Evolutionary conservation across 768 basidiomycete species (phyloP), one percentile per base, ranked within the genome.

Genomic region (Leccinellum luteum): DNA sequence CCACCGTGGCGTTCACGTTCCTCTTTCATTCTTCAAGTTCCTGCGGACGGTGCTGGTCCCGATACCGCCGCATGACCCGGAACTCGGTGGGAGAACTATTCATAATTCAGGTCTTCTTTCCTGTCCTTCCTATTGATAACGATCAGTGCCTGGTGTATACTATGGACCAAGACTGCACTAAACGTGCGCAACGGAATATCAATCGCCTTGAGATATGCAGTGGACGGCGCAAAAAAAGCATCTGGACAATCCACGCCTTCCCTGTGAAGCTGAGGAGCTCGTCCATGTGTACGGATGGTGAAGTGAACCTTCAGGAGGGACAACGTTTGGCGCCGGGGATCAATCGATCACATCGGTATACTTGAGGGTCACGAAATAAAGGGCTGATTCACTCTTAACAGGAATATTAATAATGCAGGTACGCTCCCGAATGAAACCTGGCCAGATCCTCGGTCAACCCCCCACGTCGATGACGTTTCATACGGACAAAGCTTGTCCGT

Each of bases 111-210:
- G n/a, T n/a, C 38, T 41, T 9, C 38, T 25, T 17, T 31, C 28
- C 34, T 4, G 45, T 17, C 32, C 7, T 34, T 30, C n/a, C 28
- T 19, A 28, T 47, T 30, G 48, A 54, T 51, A 43, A 45, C 27
- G 52, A 47, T 54, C 44, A 6, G 62, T 63, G 23, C 57, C 62
- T 63, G 21, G n/a, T 14, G 9, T n/a, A 19, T 13, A 10, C 30
- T 30, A 34, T 17, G n/a, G 32, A n/a, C 43, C 15, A 48, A 27
- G 30, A 28, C 19, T 1, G 21, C 27, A 21, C 51, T 21, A 13
- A 48, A n/a, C 3, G 3, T 13, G n/a, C 21, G 51, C 48, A 50
- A 49, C 19, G 32, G 12, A 48, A 35, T 21, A 51, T 44, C 35
- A 7, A 49, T 45, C 7, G n/a, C 32, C 28, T 25, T 9, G 9